Evolutionary conservation across 345 rosid genomes (phyloP).

Genomic region (Hibiscus trionum): DNA sequence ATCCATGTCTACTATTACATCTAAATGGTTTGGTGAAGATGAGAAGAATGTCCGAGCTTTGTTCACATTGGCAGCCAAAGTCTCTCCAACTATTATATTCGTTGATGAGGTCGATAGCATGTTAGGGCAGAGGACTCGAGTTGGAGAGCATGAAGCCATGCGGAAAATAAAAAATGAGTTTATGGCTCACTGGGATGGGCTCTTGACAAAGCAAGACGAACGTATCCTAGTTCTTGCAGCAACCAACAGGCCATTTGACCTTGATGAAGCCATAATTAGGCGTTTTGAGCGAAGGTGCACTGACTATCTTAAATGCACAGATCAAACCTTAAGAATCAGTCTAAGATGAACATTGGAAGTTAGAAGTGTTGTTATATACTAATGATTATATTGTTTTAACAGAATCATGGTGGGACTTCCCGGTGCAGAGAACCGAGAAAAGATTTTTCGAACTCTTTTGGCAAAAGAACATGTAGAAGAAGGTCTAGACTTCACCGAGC

Average conservation of each 20-base stretch:
- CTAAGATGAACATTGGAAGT: neutral
- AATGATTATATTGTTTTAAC: conserved; percentile 14
- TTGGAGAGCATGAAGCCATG: conserved; percentile 96
- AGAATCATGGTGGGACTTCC: conserved; percentile 98
- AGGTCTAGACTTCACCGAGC: conserved; percentile 62
- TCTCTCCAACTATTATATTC: conserved; percentile 84
- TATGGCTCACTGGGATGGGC: conserved; percentile 95
- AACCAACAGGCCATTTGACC: conserved; percentile 92
- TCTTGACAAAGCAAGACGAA: conserved; percentile 64
- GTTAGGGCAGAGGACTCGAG: conserved; percentile 90
- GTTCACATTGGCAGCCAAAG: conserved; percentile 84
- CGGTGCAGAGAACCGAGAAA: conserved; percentile 63
- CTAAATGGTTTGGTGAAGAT: conserved; percentile 49
- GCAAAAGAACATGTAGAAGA: conserved; percentile 64
- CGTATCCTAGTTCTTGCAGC: conserved; percentile 94
- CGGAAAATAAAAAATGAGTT: conserved; percentile 76
- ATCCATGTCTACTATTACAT: conserved; percentile 66
- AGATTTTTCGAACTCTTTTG: conserved; percentile 73
- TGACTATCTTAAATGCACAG: neutral
- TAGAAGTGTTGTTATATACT: neutral
- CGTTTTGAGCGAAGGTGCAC: conserved; percentile 85
- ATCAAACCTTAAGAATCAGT: neutral
- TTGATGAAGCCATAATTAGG: conserved; percentile 89
- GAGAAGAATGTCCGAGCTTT: conserved; percentile 94
- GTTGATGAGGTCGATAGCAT: conserved; percentile 98